Evolutionary conservation across 208 protist species (phyloP), one percentile per base, ranked within the genome.

Genomic region (Trypanosoma cruzi): DNA sequence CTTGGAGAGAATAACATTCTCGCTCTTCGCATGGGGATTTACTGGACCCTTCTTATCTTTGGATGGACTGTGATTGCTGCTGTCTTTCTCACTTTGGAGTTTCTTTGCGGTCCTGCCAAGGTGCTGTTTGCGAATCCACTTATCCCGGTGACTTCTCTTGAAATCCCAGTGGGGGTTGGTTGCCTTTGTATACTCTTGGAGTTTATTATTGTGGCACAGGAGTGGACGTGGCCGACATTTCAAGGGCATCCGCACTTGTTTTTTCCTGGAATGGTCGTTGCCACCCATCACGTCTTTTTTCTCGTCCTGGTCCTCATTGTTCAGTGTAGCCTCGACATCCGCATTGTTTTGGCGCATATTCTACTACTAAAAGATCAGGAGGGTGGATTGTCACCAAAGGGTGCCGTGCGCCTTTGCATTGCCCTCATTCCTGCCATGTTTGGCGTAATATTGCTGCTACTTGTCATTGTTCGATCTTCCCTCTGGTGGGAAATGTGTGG

Each of bases 151-250:
- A 29, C 28, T 11, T 68, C 54, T 32, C 54, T 57, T 1, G 63
- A 55, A 37, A 16, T 55, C 8, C 48, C 68, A 20, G 46, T 82
- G 0, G 26, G 73, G 20, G 42, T 82, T 32, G 53, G 63, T 18
- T 77, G 67, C 4, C 52, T 67, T 20, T 64, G 58, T 7, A 62
- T 82, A n/a, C 36, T 59, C n/a, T 22, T 82, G 24, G 55, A 80
- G 72, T 82, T 71, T 46, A 10, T 81, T 49, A 74, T 74, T 53
- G 53, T 66, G 13, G 63, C 73, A 40, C 80, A 86, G 60, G 80
- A 86, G 61, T 86, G 76, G 77, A 75, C 72, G 0, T 86, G 80
- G 77, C 80, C 76, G 7, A 71, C 77, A 44, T 70, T 86, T 65
- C 69, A 79, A 18, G 46, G 44, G 52, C 75, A 81, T 48, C 68